Conservation (phyloP, 2,329 filamentous ascomycete species). For the Calonectria henricotiae region DNA sequence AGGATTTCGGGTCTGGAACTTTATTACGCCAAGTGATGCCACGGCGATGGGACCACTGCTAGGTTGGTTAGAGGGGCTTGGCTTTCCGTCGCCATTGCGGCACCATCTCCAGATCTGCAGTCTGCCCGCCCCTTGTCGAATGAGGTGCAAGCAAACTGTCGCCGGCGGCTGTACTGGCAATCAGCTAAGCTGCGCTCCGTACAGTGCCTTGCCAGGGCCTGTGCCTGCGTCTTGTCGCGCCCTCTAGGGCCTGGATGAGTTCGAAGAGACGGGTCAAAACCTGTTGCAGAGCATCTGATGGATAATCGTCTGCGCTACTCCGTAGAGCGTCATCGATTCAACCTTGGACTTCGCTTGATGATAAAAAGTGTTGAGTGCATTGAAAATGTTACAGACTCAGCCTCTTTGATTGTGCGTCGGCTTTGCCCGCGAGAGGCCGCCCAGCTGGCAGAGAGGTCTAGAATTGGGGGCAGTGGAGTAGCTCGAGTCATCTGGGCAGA, state of each 20-base stretch:
- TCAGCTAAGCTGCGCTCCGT: slow-evolving; percentile 3
- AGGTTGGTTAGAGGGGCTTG: slow-evolving; percentile 37
- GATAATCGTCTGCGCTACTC: background rate
- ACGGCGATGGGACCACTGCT: slow-evolving; percentile 32
- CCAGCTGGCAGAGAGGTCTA: slow-evolving; percentile 26
- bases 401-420: slow-evolving; percentile 43
- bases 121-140: slow-evolving; percentile 22
- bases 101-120: slow-evolving; percentile 38
- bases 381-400: slow-evolving; percentile 41
- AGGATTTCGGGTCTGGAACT: slow-evolving; percentile 6
- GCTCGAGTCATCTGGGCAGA: background rate
- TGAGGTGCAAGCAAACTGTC: slow-evolving; percentile 26
- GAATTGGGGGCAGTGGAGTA: slow-evolving; percentile 15
- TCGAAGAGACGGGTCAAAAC: background rate
- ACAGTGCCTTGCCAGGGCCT: slow-evolving; percentile 5
- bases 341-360: background rate
- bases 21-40: slow-evolving; percentile 23
- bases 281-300: slow-evolving; percentile 3
- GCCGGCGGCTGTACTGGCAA: slow-evolving; percentile 19
- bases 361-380: slow-evolving; percentile 13
- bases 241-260: background rate
- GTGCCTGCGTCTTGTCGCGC: background rate
- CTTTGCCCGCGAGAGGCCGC: slow-evolving; percentile 45
- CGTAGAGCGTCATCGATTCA: slow-evolving; percentile 20
- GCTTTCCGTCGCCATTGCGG: slow-evolving; percentile 34